Evolutionary conservation across 106 monocot genomes (phyloP).

Genomic region (Posidonia australis): DNA sequence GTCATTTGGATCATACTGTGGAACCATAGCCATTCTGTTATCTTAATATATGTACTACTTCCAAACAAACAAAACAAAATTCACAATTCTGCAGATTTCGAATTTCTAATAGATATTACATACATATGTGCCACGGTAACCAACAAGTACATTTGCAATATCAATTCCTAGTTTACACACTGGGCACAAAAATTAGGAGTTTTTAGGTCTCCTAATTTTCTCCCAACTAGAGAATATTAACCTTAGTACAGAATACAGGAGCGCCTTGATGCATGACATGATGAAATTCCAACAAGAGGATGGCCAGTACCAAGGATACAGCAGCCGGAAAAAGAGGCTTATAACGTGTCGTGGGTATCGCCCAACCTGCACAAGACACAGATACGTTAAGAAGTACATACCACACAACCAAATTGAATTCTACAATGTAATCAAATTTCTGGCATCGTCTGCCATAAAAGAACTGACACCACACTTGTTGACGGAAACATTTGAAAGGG

Average conservation of each 20-base stretch:
- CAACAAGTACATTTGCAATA: not conserved
- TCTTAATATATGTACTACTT: too few species aligned
- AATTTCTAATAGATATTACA: too few species aligned
- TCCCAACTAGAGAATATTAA: slow-evolving; percentile 62
- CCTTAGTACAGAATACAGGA: slow-evolving; percentile 54
- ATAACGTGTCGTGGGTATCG: slow-evolving; percentile 79
- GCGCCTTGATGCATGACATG: slow-evolving; percentile 40
- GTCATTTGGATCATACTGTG: too few species aligned
- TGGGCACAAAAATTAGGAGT: slow-evolving; percentile 8
- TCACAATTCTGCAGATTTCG: too few species aligned
- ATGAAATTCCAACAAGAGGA: slow-evolving; percentile 96
- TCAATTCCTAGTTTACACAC: not conserved
- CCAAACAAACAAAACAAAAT: too few species aligned
- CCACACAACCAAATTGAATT: not conserved
- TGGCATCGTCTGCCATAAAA: too few species aligned
- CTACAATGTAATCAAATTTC: not conserved
- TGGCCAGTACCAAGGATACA: slow-evolving; percentile 99
- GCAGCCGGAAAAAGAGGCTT: slow-evolving; percentile 87
- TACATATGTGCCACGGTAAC: too few species aligned
- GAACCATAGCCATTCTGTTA: too few species aligned
- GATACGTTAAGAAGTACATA: not conserved
- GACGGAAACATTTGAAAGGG: too few species aligned
- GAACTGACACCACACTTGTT: too few species aligned
- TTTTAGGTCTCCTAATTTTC: slow-evolving; percentile 38
- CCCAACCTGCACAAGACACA: slow-evolving; percentile 45